Percentiles rank a stretch among this genome's conserved stretches.
These are phyloP conservation scores for Coemansia sp. DNA, from an alignment of 192 early-diverging fungal genomes.

Conservation along the genomic window DNA sequence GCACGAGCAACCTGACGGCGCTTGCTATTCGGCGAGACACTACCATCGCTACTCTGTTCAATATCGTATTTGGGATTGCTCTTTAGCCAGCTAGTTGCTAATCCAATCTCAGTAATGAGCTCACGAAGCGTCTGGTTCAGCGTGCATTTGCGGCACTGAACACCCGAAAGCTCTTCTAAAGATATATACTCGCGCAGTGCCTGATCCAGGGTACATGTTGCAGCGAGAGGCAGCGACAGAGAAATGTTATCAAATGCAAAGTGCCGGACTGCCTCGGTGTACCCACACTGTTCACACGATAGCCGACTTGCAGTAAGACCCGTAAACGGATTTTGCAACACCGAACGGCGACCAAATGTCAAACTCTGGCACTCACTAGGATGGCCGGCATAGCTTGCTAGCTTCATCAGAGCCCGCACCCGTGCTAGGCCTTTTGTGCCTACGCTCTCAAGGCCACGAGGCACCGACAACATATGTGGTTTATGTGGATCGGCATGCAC, in stretches of 20 bases:
- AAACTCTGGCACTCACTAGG: conserved; percentile 39
- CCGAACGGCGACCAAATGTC: conserved; percentile 48
- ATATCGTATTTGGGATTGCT: conserved; percentile 30
- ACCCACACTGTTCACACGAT: conserved; percentile 76
- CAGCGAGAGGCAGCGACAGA: conserved; percentile 59
- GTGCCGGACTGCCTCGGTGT: conserved; percentile 72
- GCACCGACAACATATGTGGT: conserved; percentile 32
- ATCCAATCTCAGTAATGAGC: conserved; percentile 33
- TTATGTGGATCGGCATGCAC: conserved; percentile 15
- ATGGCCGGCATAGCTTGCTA: conserved; percentile 27
- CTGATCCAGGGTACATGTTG: conserved; percentile 39
- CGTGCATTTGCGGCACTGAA: conserved; percentile 48
- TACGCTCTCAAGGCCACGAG: conserved; percentile 42
- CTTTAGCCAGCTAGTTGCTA: conserved; percentile 27
- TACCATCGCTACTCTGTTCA: conserved; percentile 1
- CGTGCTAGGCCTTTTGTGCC: conserved; percentile 46
- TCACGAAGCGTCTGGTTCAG: conserved; percentile 45
- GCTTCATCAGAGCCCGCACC: conserved; percentile 45
- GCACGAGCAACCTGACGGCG: conserved; percentile 26
- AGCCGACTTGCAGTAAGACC: conserved; percentile 74
- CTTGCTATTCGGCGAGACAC: conserved; percentile 4
- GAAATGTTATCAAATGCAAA: conserved; percentile 81
- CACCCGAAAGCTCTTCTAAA: conserved; percentile 42
- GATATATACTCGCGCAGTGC: conserved; percentile 40
- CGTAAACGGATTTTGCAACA: conserved; percentile 63